Percentiles rank a stretch among this genome's conserved stretches.
Evolutionary conservation across 257 asterid genomes (phyloP).

Genomic region (Nemophila menziesii): DNA sequence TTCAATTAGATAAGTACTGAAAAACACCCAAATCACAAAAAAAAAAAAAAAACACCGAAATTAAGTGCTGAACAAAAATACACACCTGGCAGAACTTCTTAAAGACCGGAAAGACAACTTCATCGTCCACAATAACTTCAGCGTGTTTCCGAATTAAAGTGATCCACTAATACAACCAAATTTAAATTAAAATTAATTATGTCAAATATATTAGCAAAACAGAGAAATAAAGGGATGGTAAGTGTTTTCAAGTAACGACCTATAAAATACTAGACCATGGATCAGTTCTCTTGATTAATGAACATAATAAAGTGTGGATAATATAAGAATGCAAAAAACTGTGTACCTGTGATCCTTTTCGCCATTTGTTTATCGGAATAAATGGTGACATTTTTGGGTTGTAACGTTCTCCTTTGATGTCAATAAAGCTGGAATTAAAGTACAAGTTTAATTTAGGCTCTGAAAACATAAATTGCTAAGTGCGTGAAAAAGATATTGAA

Average conservation of each 20-base stretch:
- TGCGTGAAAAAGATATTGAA: slow-evolving; percentile 1
- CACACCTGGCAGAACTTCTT: slow-evolving; percentile 74
- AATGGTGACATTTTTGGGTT: slow-evolving; percentile 84
- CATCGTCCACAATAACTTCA: slow-evolving; percentile 68
- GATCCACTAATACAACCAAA: slow-evolving; percentile 67
- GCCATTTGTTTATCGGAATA: slow-evolving; percentile 78
- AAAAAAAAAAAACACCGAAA: not conserved
- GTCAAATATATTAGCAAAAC: not conserved
- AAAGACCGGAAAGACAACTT: slow-evolving; percentile 50
- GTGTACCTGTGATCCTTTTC: slow-evolving; percentile 95
- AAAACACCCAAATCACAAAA: not conserved
- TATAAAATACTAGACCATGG: not conserved
- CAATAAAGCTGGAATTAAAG: slow-evolving; percentile 51
- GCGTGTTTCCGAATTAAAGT: slow-evolving; percentile 70
- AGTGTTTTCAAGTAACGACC: not conserved
- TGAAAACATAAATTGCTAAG: not conserved
- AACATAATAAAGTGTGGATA: slow-evolving; percentile 5
- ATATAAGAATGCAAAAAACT: slow-evolving; percentile 1
- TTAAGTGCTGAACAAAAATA: not conserved
- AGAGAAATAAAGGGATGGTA: not conserved
- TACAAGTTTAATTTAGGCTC: not conserved
- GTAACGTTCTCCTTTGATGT: slow-evolving; percentile 69
- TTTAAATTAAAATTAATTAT: slow-evolving; percentile 3
- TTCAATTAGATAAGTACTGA: not conserved
- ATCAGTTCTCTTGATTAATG: not conserved